Evolutionary conservation across 176 grass and related monocot genomes (phyloP).

Genomic region (Tillandsia fasciculata): DNA sequence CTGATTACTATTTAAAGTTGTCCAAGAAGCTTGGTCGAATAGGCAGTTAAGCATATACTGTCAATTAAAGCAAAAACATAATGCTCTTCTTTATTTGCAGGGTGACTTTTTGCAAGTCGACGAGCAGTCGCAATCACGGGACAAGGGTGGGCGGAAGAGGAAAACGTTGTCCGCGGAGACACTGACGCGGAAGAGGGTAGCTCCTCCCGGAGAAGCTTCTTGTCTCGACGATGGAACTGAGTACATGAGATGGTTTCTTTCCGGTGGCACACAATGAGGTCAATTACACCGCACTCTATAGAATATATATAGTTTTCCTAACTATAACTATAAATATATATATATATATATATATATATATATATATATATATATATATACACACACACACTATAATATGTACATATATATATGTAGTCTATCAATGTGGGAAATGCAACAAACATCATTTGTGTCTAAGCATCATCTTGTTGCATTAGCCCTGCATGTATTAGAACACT

Average conservation of each 20-base stretch:
- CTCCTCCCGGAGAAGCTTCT: slow-evolving; percentile 1
- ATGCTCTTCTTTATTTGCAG: slow-evolving; percentile 14
- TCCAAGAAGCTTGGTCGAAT: not conserved
- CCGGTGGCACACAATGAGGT: not conserved
- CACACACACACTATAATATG: not conserved
- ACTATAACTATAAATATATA: not conserved
- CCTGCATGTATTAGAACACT: too few relatives aligned
- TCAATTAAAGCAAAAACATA: not conserved
- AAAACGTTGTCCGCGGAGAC: slow-evolving; percentile 26
- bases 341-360: not conserved
- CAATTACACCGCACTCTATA: not conserved
- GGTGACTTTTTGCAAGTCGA: slow-evolving; percentile 41
- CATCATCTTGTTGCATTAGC: too few relatives aligned
- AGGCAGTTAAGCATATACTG: not conserved
- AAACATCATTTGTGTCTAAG: too few relatives aligned
- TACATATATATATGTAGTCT: not conserved
- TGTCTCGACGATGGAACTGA: slow-evolving; percentile 16
- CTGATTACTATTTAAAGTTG: too few relatives aligned
- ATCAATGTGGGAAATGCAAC: not conserved
- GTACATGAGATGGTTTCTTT: slow-evolving; percentile 41
- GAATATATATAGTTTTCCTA: not conserved
- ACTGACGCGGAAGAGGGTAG: slow-evolving; percentile 38
- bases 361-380: not conserved
- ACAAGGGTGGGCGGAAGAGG: slow-evolving; percentile 40
- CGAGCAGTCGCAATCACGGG: slow-evolving; percentile 10